Evolutionary conservation across 805 yeast species (phyloP), one percentile per base, ranked within the genome.

Genomic region (Komagataella phaffii): DNA sequence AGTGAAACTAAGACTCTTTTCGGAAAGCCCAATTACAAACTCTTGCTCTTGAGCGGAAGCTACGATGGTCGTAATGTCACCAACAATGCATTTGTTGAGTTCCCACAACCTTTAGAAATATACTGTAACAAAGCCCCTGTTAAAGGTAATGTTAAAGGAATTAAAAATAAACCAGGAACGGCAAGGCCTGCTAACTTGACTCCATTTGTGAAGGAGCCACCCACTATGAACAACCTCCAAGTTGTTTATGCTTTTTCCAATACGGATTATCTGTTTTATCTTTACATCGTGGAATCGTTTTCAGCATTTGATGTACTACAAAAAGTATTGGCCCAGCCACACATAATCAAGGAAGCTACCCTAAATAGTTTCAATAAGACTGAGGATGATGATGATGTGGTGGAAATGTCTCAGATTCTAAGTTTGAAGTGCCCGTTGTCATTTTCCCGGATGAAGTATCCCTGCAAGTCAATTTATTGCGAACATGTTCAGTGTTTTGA

Each of bases 401-500:
- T 79, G 5, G 83, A 86, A 43, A 79, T 84, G 21, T 75, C 83
- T 1, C 80, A 87, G 17, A 73, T 79, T 1, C 69, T 88, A 50
- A 74, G 88, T 17, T 69, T 93, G 53, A 79, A 77, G 55, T 90
- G 96, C 61, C 97, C 96, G 0, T 71, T 90, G 5, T 79, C 93
- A 1, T 83, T 78, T 59, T 72, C 79, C 7, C 74, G 86, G 52
- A 83, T 93, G 75, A 69, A 71, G 52, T 64, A 75, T 50, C 98
- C 99, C 0, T 78, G 81, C 1, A 77, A 88, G 56, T 80, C 95
- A 1, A 66, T 73, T 1, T 70, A 66, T 48, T 93, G 99, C 66
- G 69, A 75, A 43, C 99, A 93, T 65, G 67, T 88, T 14, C 91
- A 86, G 59, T 90, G 98, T 62, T 88, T 90, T 63, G 99, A 93